These are phyloP conservation scores for Citrus trifoliata DNA, from an alignment of 345 rosid species.

Conservation along the genomic window DNA sequence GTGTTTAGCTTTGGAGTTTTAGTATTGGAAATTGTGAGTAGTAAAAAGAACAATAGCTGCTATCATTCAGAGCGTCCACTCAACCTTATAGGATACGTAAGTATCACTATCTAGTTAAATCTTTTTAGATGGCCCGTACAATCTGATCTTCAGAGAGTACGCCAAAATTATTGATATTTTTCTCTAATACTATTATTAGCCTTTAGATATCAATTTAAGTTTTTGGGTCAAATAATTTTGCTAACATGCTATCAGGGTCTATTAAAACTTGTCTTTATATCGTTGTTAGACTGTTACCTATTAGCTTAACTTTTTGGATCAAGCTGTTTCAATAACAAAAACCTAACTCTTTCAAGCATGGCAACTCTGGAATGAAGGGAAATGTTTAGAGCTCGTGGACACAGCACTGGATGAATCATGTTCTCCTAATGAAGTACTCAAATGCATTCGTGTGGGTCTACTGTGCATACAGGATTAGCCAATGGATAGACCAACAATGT, in stretches of 20 bases:
- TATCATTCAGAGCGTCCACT: constrained; percentile 4
- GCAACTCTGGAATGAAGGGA: too few relatives aligned
- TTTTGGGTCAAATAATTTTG: too few relatives aligned
- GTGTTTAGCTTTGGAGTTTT: constrained; percentile 16
- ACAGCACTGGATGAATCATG: not conserved
- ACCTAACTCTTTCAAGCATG: too few relatives aligned
- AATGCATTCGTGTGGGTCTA: constrained; percentile 6
- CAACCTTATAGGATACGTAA: constrained; percentile 19
- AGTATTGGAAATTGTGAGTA: constrained; percentile 2
- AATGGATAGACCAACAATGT: constrained; percentile 11
- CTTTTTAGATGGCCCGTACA: not conserved
- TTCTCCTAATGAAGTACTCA: not conserved
- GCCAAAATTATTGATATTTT: not conserved
- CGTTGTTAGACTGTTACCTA: not conserved
- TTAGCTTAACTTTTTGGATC: not conserved
- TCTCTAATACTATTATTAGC: too few relatives aligned
- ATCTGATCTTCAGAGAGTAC: not conserved
- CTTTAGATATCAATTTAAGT: not conserved
- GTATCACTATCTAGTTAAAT: not conserved
- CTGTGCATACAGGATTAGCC: constrained; percentile 5
- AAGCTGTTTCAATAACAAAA: too few relatives aligned
- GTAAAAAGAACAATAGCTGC: constrained; percentile 7
- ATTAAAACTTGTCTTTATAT: not conserved
- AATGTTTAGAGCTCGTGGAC: too few relatives aligned
- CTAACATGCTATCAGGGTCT: not conserved